phyloP scores from a whole-genome alignment of 192 early-diverging fungal genomes.

The Mortierella claussenii region DNA sequence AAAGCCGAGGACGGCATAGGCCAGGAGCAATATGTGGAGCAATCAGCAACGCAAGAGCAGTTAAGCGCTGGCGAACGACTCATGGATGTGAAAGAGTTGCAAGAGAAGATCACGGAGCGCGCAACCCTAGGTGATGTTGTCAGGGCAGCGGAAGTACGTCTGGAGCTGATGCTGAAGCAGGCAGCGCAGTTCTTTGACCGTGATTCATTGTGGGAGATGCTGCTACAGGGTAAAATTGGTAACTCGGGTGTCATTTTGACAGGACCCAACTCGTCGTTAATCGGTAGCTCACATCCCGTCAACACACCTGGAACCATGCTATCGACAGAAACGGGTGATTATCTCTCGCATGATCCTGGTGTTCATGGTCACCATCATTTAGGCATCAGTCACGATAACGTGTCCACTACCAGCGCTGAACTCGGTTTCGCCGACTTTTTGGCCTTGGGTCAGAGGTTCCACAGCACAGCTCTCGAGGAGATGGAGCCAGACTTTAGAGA shows the following conservation, averaged over 20 bases:
- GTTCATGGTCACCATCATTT: background rate
- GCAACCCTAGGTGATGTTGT: constrained; percentile 50
- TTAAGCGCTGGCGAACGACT: constrained; percentile 19
- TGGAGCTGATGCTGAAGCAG: constrained; percentile 47
- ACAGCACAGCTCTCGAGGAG: constrained; percentile 44
- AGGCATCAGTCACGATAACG: constrained; percentile 8
- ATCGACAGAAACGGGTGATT: constrained; percentile 15
- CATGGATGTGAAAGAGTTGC: constrained; percentile 42
- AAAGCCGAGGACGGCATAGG: background rate
- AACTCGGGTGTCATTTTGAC: constrained; percentile 23
- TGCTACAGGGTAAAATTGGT: constrained; percentile 50
- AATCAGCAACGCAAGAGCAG: background rate
- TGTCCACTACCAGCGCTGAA: constrained; percentile 8
- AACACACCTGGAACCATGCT: constrained; percentile 8
- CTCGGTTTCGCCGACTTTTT: constrained; percentile 56
- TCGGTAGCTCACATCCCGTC: background rate
- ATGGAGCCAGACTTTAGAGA: constrained; percentile 56
- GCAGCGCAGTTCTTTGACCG: constrained; percentile 54
- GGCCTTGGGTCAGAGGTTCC: constrained; percentile 52
- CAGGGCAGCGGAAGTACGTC: constrained; percentile 37
- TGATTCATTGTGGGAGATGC: constrained; percentile 52
- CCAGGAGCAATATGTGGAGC: background rate
- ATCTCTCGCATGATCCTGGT: constrained; percentile 17
- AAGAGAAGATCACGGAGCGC: constrained; percentile 42
- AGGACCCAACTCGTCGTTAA: constrained; percentile 15